These are phyloP conservation scores for Limonium bicolor DNA, from an alignment of 148 eudicot genomes.

Conservation along the genomic window DNA sequence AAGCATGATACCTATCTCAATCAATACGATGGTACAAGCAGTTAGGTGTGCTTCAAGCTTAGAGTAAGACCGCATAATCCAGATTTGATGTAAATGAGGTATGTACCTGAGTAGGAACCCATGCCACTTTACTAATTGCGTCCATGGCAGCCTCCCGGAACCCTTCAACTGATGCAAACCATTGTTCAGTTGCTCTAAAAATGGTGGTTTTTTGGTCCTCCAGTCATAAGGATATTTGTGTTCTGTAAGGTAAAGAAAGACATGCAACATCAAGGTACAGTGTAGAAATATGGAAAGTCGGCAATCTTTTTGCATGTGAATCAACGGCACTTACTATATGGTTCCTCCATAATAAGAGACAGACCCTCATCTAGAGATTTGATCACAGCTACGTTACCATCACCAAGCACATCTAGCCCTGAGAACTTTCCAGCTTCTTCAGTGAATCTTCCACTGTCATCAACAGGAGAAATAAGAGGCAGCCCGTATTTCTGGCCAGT, in stretches of 20 bases:
- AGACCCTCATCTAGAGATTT: constrained; percentile 57
- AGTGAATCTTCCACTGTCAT: constrained; percentile 89
- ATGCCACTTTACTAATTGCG: constrained; percentile 61
- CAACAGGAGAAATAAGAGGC: constrained; percentile 83
- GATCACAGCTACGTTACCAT: constrained; percentile 75
- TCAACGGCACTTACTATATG: constrained; percentile 47
- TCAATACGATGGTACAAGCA: too few species aligned
- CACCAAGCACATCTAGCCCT: constrained; percentile 79
- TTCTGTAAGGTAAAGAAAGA: constrained; percentile 25
- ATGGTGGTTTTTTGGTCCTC: constrained; percentile 95
- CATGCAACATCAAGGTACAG: too few species aligned
- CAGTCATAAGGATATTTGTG: constrained; percentile 99
- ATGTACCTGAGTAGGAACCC: constrained; percentile 82
- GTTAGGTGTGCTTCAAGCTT: too few species aligned
- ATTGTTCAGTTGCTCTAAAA: constrained; percentile 95
- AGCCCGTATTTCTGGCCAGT: constrained; percentile 86
- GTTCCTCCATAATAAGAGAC: constrained; percentile 75
- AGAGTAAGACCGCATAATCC: neutral
- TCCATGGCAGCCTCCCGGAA: constrained; percentile 73
- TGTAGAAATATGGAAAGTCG: too few species aligned
- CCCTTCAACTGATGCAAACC: constrained; percentile 99
- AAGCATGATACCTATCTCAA: neutral
- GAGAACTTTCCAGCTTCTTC: constrained; percentile 82
- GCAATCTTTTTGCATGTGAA: neutral
- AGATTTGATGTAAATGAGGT: neutral